Percentiles rank a stretch among this genome's conserved stretches.
Evolutionary conservation across 2,329 filamentous ascomycete genomes (phyloP).

Genomic region (Nannizziopsis arthrosporioides): DNA sequence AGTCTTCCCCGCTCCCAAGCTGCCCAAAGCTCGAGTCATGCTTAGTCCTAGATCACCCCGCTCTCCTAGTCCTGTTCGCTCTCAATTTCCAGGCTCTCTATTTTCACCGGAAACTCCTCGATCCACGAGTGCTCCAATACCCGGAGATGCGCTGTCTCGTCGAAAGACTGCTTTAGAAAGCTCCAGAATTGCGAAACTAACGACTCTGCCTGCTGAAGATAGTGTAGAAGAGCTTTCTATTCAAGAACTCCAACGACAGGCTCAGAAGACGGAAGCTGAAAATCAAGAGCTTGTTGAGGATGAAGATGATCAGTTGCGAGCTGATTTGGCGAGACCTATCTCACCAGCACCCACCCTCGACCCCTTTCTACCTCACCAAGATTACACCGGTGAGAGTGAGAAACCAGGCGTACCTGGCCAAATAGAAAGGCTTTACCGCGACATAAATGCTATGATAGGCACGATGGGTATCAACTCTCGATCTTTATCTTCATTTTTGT

Average conservation of each 20-base stretch:
- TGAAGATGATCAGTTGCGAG: conserved; percentile 38
- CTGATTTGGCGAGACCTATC: conserved; percentile 34
- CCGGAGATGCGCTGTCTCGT: conserved; percentile 30
- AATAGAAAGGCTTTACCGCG: conserved; percentile 40
- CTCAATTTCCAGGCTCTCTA: conserved; percentile 19
- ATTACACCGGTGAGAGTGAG: conserved; percentile 33
- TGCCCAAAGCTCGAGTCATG: conserved; percentile 21
- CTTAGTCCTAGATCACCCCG: conserved; percentile 36
- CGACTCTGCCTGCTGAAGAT: conserved; percentile 19
- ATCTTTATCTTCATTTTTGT: conserved; percentile 47
- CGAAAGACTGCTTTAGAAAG: conserved; percentile 31
- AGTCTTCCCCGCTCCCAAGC: conserved; percentile 28
- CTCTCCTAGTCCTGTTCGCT: conserved; percentile 38
- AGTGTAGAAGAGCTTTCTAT: conserved; percentile 21
- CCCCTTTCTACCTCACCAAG: conserved; percentile 39
- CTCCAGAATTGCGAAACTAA: conserved; percentile 22
- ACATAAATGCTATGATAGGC: conserved; percentile 72
- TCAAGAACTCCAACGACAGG: conserved; percentile 23
- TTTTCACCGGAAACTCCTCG: conserved; percentile 26
- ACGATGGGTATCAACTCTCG: conserved; percentile 79
- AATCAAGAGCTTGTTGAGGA: conserved; percentile 33
- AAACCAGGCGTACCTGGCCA: conserved; percentile 40
- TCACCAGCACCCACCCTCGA: conserved; percentile 35
- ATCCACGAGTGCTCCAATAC: conserved; percentile 30
- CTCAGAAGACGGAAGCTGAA: conserved; percentile 26